Conservation (phyloP, 441 rosid genomes). For the Manihot esculenta region DNA sequence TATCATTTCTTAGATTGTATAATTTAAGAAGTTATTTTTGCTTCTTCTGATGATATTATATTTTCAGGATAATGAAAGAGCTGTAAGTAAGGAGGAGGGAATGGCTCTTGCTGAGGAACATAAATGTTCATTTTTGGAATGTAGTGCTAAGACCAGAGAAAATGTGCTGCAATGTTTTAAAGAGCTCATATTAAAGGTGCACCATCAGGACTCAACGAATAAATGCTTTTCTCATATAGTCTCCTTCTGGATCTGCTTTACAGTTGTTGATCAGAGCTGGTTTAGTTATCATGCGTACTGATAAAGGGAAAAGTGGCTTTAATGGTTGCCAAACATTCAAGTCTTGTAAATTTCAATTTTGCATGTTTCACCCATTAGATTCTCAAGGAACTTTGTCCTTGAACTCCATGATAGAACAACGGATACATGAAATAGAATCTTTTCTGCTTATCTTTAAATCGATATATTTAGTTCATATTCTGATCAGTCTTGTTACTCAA, state of each 20-base stretch:
- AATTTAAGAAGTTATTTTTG: not conserved
- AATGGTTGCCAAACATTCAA: too few species aligned
- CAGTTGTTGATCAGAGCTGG: too few species aligned
- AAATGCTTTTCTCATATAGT: not conserved
- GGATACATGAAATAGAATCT: too few species aligned
- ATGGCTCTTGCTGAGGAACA: constrained; percentile 57
- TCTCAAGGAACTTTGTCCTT: not conserved
- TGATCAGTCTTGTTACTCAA: not conserved
- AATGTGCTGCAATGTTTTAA: constrained; percentile 57
- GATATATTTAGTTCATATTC: not conserved
- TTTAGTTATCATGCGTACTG: too few species aligned
- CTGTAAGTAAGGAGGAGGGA: constrained; percentile 66
- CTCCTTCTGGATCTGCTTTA: not conserved
- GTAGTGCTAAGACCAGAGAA: constrained; percentile 62
- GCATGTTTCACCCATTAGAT: not conserved
- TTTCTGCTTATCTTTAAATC: not conserved
- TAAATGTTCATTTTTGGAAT: constrained; percentile 58
- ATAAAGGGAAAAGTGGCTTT: too few species aligned
- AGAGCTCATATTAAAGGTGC: constrained; percentile 53
- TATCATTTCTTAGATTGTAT: too few species aligned
- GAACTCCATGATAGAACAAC: not conserved
- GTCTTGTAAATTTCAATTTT: not conserved
- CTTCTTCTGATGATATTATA: constrained; percentile 2
- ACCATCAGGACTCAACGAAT: not conserved
- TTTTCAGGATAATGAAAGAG: constrained; percentile 61